Percentiles rank a stretch among this genome's conserved stretches.
Evolutionary conservation across 2,329 filamentous ascomycete genomes (phyloP).

Genomic region (Trichophyton schoenleinii): DNA sequence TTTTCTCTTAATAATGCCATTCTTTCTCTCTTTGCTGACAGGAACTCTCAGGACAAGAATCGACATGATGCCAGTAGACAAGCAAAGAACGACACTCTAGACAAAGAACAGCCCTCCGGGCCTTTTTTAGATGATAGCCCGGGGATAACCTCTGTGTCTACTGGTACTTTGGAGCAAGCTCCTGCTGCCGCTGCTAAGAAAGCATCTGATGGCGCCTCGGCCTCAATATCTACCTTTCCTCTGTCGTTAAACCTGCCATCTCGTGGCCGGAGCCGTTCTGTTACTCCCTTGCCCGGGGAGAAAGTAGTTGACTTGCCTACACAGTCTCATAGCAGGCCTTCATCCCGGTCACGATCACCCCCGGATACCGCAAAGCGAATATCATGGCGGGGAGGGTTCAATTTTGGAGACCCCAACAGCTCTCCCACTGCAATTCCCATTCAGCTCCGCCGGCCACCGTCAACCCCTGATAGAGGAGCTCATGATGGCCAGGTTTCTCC

Average conservation of each 20-base stretch:
- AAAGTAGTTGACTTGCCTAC: constrained; percentile 19
- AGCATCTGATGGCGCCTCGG: constrained; percentile 11
- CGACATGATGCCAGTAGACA: background rate
- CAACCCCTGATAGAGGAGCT: constrained; percentile 23
- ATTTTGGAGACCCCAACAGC: constrained; percentile 13
- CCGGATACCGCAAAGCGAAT: background rate
- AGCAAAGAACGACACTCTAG: background rate
- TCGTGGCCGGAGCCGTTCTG: constrained; percentile 23
- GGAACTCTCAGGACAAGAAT: constrained; percentile 1
- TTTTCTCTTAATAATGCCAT: constrained; percentile 3
- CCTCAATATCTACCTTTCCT: constrained; percentile 11
- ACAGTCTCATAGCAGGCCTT: constrained; percentile 25
- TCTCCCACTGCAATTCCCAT: constrained; percentile 42
- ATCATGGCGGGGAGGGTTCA: background rate
- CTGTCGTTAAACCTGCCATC: background rate
- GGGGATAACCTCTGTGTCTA: constrained; percentile 41
- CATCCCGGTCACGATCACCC: constrained; percentile 18
- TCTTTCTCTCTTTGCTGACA: background rate
- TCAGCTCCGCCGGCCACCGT: constrained; percentile 41
- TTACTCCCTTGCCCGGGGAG: constrained; percentile 21
- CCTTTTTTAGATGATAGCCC: constrained; percentile 55
- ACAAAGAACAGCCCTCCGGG: constrained; percentile 18
- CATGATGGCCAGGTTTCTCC: constrained; percentile 32
- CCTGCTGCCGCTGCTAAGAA: constrained; percentile 10
- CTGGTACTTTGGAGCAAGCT: constrained; percentile 36